Evolutionary conservation across 257 asterid species (phyloP).

Genomic region (Solanum pinnatisectum): DNA sequence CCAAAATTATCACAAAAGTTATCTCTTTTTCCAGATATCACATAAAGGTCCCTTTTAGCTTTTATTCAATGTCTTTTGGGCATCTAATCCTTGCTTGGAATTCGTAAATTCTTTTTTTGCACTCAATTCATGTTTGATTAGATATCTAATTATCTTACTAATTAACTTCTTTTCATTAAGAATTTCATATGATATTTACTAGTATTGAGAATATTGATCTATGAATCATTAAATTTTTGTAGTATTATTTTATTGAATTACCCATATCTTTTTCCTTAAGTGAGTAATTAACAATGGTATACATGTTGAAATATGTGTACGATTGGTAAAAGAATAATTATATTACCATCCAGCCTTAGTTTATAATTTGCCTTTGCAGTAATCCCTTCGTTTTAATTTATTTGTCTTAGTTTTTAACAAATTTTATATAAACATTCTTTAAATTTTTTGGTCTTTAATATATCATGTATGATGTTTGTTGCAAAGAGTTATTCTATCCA

Average conservation of each 20-base stretch:
- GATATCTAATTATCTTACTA: neutral
- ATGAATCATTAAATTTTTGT: neutral
- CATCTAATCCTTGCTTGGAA: conserved; percentile 4
- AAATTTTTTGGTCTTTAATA: neutral
- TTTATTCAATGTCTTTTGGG: conserved; percentile 27
- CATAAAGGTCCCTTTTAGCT: conserved; percentile 67
- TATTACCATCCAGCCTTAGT: neutral
- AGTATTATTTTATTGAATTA: neutral
- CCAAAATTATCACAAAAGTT: conserved; percentile 41
- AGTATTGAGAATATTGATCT: neutral
- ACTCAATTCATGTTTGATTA: neutral
- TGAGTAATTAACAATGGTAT: neutral
- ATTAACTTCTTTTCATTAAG: neutral
- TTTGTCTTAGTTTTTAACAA: neutral
- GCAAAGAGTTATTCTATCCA: neutral
- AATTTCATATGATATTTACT: neutral
- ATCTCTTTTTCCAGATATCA: conserved; percentile 37
- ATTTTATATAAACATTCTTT: neutral
- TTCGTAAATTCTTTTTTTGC: neutral
- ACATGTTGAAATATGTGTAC: neutral
- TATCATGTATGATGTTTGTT: neutral
- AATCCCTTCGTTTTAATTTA: neutral
- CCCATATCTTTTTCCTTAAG: neutral
- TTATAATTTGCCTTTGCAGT: neutral
- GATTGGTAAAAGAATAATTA: neutral